These are phyloP conservation scores for Chrysoporthe austroafricana DNA, from an alignment of 2,329 filamentous ascomycete genomes.

Conservation along the genomic window DNA sequence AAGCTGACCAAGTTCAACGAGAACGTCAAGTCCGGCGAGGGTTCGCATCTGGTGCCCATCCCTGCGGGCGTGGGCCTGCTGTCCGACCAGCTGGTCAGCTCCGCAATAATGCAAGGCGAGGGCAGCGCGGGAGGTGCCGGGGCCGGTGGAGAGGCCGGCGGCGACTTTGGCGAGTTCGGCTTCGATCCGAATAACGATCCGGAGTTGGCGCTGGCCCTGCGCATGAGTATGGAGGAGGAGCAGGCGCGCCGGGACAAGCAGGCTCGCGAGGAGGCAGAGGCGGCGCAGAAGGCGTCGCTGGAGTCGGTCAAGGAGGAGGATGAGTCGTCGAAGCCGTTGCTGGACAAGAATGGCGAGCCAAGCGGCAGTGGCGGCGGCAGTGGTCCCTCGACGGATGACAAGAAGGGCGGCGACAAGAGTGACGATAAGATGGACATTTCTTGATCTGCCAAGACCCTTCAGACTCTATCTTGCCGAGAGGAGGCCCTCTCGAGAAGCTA, in stretches of 20 bases:
- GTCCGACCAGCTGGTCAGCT: conserved; percentile 87
- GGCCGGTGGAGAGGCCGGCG: conserved; percentile 59
- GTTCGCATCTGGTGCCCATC: conserved; percentile 88
- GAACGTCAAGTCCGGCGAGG: conserved; percentile 87
- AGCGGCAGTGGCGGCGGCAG: conserved; percentile 61
- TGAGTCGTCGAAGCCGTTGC: conserved; percentile 65
- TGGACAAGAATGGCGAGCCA: conserved; percentile 67
- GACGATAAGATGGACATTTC: conserved; percentile 91
- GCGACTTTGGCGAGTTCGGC: conserved; percentile 77
- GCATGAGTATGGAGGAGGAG: conserved; percentile 98
- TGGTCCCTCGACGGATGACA: conserved; percentile 46
- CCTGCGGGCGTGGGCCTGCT: conserved; percentile 89
- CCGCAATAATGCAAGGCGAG: conserved; percentile 87
- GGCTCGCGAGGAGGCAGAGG: conserved; percentile 76
- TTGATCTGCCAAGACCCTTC: conserved; percentile 44
- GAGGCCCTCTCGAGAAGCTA: not conserved
- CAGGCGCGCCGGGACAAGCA: conserved; percentile 72
- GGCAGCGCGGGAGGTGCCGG: conserved; percentile 66
- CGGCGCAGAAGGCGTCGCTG: conserved; percentile 72
- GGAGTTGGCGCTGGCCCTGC: conserved; percentile 88
- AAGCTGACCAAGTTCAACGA: conserved; percentile 95
- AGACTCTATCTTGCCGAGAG: conserved; percentile 5
- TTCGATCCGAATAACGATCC: conserved; percentile 92
- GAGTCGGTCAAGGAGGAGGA: conserved; percentile 83
- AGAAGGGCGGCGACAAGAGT: conserved; percentile 49